These are phyloP conservation scores for Aspergillus sparsus DNA, from an alignment of 495 filamentous ascomycete species.

Conservation along the genomic window DNA sequence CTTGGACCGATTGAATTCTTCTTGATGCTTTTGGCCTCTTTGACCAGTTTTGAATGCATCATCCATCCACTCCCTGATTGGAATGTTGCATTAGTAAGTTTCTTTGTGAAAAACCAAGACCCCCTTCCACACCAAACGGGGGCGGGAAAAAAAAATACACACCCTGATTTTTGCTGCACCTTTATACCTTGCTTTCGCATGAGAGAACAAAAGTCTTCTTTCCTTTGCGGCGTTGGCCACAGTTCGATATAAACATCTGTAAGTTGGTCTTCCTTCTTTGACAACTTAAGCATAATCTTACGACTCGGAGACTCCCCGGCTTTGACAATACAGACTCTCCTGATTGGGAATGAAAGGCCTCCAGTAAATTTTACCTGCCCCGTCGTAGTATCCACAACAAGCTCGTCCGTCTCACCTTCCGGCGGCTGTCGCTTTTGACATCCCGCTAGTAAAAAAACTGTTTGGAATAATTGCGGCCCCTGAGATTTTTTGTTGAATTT, in stretches of 20 bases:
- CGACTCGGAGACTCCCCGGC: slow-evolving; percentile 29
- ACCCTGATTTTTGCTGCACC: slow-evolving; percentile 26
- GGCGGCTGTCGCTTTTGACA: slow-evolving; percentile 15
- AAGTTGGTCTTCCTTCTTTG: slow-evolving; percentile 24
- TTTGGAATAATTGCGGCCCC: slow-evolving; percentile 11
- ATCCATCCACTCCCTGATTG: slow-evolving; percentile 38
- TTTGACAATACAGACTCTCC: slow-evolving; percentile 23
- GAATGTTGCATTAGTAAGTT: slow-evolving; percentile 15
- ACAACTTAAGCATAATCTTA: slow-evolving; percentile 40
- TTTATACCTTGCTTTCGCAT: slow-evolving; percentile 20
- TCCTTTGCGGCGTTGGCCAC: slow-evolving; percentile 22
- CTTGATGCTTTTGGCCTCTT: slow-evolving; percentile 6
- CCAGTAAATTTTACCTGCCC: slow-evolving; percentile 10
- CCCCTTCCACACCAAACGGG: no score
- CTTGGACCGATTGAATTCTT: slow-evolving; percentile 16
- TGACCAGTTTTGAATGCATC: slow-evolving; percentile 33
- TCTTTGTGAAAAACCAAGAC: neutral
- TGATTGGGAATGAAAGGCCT: slow-evolving; percentile 21
- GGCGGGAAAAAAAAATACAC: slow-evolving; percentile 10
- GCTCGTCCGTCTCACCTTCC: slow-evolving; percentile 4
- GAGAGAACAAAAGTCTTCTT: slow-evolving; percentile 21
- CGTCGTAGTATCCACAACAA: slow-evolving; percentile 22
- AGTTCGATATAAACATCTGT: slow-evolving; percentile 44
- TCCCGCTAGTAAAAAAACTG: slow-evolving; percentile 30
- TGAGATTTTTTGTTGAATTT: slow-evolving; percentile 1